Conservation (phyloP, 306 rosid genomes). For the Glycine latifolia region DNA sequence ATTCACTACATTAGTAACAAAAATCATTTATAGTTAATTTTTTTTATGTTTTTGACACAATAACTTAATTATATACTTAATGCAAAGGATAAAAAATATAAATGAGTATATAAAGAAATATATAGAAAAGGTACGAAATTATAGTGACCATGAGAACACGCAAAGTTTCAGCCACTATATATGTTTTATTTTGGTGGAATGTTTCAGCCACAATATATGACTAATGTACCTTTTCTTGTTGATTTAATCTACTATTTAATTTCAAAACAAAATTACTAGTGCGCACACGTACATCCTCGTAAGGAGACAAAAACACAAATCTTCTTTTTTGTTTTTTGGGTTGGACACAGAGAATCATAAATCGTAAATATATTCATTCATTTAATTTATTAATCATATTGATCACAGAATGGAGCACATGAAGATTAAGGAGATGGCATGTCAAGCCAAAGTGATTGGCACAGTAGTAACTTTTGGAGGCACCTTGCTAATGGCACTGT, state of each 20-base stretch:
- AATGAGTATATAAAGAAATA: background rate
- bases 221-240: background rate
- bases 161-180: background rate
- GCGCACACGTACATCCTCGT: background rate
- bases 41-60: no score
- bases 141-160: background rate
- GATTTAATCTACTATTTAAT: background rate
- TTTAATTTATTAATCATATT: background rate
- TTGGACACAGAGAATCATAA: background rate
- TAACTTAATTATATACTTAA: background rate
- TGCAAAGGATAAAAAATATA: background rate
- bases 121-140: constrained; percentile 32
- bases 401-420: constrained; percentile 63
- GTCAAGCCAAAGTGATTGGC: constrained; percentile 81
- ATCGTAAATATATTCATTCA: background rate
- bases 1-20: background rate
- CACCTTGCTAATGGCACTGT: constrained; percentile 80
- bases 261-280: constrained; percentile 6
- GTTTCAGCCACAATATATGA: constrained; percentile 10
- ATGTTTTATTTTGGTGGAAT: background rate
- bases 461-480: constrained; percentile 75
- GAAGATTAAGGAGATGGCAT: constrained; percentile 62
- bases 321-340: background rate
- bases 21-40: no score
- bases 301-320: constrained; percentile 9